Evolutionary conservation across 208 protist species (phyloP), one percentile per base, ranked within the genome.

Genomic region (Wallacemonas collosoma): DNA sequence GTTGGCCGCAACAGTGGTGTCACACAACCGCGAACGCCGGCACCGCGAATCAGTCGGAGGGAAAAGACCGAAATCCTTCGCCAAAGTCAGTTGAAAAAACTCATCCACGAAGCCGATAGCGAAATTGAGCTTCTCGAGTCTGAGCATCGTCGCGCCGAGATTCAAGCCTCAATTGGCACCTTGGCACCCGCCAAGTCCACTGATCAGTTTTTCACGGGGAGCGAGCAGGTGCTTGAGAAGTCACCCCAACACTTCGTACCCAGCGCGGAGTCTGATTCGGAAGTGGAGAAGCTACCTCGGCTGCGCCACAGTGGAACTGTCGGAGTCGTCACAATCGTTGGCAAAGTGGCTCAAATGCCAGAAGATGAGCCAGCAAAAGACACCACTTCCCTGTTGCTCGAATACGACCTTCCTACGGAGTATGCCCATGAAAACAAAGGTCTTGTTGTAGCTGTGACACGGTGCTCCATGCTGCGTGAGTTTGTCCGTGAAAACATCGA

Each of bases 201-300:
- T 26, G 60, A 65, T 17, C 40, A 45, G 15, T 65, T 65, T 50
- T 39, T 65, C 38, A 65, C 41, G 26, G 60, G 60, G 3, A 65
- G 60, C 43, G 60, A 65, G 41, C 60, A 65, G 26, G 60, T 65
- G 43, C 60, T 87, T 44, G 89, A 93, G 51, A 87, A 87, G 56
- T 80, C 86, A 6, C 91, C 87, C 17, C 91, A 96, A 74, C 79
- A 92, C 58, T 93, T 96, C 67, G 66, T 84, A 40, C 53, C 83
- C 2, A 65, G 67, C 47, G 73, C 83, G 40, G 71, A 80, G 44
- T 86, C 77, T n/a, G 77, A 63, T 35, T 57, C 66, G 61, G 75
- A 73, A 48, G 67, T 92, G 48, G 71, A 75, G 36, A 69, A 75
- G 38, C 53, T 89, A 61, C 83, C 86, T n/a, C 73, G 47, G 7